Base-by-base conservation (phyloP, 2,329 filamentous ascomycete genomes). In the Hirsutella rhossiliensis region DNA sequence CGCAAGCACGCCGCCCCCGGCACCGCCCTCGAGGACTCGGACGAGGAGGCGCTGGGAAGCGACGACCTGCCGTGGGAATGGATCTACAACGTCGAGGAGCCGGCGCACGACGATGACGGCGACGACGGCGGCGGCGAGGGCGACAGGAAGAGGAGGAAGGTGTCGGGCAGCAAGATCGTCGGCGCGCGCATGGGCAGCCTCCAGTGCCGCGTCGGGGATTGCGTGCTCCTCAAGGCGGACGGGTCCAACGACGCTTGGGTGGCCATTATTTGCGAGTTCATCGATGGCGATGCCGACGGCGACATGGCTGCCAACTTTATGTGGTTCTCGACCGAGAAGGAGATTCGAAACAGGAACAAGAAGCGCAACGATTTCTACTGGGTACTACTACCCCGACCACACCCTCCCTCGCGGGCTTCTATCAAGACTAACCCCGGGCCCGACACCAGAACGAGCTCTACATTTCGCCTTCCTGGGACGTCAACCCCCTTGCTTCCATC, bases 261-360 rank as follows among this genome's bases (percentile, higher is more conserved):
- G 3, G 92, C 87, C 30, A 80, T 98, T 48, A 83, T 96, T 43
- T 84, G 82, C 55, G 81, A 86, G 38, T 95, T 98, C 52, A 60
- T 81, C 34, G 80, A 90, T 39, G 77, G 81, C 29, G 80, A 85
- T 18, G 80, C 84, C 12, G 59, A 64, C 15, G 63, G 58, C 20
- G 62, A 84, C 38, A 96, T 87, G 69, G 80, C 82, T 23, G 90
- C 85, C 44, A 84, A 83, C 49, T 92, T 98, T 57, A 82, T 96
- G 74, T 98, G 92, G 92, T 96, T 98, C 59, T 88, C 86, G 0
- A 87, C 86, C 0, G 85, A 94, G 55, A 85, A 84, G 56, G 90
- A 97, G 64, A 87, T 96, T 48, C 78, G 82, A 27, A 92, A 86
- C 54, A 84, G 82, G 58, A 76, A 79, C 46, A 90, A 86, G 65